Conservation (phyloP, 2,329 filamentous ascomycete genomes). For the Metarhizium sp. region DNA sequence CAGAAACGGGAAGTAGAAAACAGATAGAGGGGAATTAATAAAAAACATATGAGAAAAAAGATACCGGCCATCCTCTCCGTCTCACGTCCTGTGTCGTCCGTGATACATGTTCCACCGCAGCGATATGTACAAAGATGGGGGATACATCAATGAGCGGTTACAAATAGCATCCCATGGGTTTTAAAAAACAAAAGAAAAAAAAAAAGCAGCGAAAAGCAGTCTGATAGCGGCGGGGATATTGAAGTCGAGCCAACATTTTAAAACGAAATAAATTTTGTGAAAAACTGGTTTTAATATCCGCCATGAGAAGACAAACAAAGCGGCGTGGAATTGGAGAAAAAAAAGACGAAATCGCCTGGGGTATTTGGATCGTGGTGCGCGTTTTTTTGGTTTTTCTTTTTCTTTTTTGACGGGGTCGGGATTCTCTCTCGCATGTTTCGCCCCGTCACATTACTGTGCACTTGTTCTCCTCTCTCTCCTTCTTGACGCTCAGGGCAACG, state of each 20-base stretch:
- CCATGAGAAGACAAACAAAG: not conserved
- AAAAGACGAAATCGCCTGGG: not conserved
- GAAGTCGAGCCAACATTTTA: not conserved
- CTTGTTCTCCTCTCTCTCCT: constrained; percentile 52
- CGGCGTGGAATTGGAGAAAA: not conserved
- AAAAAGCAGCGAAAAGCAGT: not conserved
- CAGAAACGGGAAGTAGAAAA: not conserved
- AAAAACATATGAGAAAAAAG: not conserved
- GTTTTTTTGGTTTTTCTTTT: not conserved
- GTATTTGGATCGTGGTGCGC: constrained; percentile 4
- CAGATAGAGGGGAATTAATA: not conserved
- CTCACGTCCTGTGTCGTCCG: not conserved
- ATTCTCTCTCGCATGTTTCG: not conserved
- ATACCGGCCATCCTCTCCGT: not conserved
- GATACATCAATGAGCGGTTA: not conserved
- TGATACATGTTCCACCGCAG: not conserved
- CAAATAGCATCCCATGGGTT: not conserved
- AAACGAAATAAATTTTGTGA: not conserved
- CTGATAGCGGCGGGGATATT: not conserved
- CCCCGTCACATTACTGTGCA: constrained; percentile 48
- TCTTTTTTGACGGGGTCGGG: not conserved
- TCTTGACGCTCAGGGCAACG: constrained; percentile 71
- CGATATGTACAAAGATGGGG: not conserved
- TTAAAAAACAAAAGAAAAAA: not conserved
- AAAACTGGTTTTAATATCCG: not conserved